phyloP scores from a whole-genome alignment of 2,329 filamentous ascomycete genomes.

The Capronia americana region DNA sequence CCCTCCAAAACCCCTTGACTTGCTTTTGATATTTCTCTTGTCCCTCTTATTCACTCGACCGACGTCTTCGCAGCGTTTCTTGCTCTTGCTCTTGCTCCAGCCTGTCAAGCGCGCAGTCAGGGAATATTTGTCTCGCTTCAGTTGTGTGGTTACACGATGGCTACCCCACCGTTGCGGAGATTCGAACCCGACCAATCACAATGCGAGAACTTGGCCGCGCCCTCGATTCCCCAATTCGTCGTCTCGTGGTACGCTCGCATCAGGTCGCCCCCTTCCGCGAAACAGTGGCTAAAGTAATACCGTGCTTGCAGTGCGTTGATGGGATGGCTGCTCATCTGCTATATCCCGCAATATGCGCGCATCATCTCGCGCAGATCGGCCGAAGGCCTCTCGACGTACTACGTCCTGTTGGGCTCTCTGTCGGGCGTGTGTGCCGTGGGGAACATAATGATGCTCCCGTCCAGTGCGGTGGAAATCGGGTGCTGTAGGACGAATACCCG shows the following conservation, averaged over 20 bases:
- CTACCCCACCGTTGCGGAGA: constrained; percentile 8
- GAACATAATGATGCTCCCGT: constrained; percentile 30
- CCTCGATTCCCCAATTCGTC: constrained; percentile 25
- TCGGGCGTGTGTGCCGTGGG: constrained; percentile 29
- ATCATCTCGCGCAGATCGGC: constrained; percentile 26
- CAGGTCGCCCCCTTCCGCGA: background rate
- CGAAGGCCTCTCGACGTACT: constrained; percentile 27
- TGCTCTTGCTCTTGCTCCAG: background rate
- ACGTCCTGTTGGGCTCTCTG: constrained; percentile 27
- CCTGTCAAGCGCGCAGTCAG: background rate
- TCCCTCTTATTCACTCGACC: background rate
- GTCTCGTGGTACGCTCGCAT: constrained; percentile 23
- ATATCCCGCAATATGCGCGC: constrained; percentile 26
- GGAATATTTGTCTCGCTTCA: background rate
- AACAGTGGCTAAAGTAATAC: background rate
- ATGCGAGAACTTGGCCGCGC: constrained; percentile 22
- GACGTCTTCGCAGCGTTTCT: background rate
- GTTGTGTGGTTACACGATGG: constrained; percentile 8
- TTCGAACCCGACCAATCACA: constrained; percentile 22
- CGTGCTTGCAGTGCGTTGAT: constrained; percentile 19
- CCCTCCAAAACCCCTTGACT: background rate
- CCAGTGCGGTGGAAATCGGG: constrained; percentile 28
- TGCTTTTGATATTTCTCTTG: background rate
- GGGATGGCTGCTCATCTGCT: constrained; percentile 30
- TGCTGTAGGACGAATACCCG: constrained; percentile 28